phyloP scores from a whole-genome alignment of 129 eudicot species.

The Heracleum sosnowskyi region DNA sequence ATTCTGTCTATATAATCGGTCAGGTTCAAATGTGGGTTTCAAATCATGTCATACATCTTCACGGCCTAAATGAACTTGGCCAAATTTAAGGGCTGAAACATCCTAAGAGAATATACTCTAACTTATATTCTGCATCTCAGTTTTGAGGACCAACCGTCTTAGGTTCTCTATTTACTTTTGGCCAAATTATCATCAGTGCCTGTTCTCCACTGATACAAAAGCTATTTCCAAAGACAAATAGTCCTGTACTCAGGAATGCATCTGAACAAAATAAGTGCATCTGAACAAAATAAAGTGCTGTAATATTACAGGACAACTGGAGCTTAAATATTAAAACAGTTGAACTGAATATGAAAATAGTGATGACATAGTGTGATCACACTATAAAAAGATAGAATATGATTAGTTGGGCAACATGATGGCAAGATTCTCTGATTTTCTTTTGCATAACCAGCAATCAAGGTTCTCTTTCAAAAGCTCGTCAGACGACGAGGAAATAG shows the following conservation, averaged over 20 bases:
- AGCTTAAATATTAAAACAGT: not conserved
- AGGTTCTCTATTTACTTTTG: not conserved
- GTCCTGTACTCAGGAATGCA: not conserved
- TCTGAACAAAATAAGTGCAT: not conserved
- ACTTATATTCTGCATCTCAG: not conserved
- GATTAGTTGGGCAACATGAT: not conserved
- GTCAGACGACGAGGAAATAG: not conserved
- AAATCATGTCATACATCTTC: not conserved
- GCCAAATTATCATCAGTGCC: not conserved
- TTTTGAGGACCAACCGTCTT: not conserved
- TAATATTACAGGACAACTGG: constrained; percentile 1
- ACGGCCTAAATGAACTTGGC: not conserved
- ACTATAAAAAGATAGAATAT: not conserved
- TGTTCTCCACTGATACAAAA: constrained; percentile 9
- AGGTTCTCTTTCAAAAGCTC: not conserved
- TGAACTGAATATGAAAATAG: not conserved
- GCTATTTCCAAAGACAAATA: not conserved
- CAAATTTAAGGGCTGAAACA: not conserved
- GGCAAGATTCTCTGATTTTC: not conserved
- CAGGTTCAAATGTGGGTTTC: not conserved
- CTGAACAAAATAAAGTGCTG: not conserved
- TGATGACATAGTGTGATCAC: not conserved
- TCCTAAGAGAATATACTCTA: not conserved
- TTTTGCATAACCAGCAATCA: not conserved
- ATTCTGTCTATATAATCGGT: no score